Evolutionary conservation across 192 early-diverging fungal species (phyloP).

Genomic region (Chytriomyces hyalinus): DNA sequence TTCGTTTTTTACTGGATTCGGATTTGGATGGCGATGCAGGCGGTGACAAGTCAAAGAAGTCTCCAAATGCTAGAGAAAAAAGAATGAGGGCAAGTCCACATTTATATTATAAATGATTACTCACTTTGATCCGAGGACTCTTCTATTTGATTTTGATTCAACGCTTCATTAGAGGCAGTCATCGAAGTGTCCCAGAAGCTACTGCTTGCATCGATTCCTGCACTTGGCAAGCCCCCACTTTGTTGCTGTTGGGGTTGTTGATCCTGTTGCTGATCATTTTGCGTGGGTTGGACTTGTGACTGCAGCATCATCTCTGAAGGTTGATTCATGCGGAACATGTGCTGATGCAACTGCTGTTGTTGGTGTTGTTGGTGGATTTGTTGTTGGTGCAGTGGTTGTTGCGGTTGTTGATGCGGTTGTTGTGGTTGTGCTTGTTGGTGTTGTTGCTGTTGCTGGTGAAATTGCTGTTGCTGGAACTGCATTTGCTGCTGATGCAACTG

Average conservation of each 20-base stretch:
- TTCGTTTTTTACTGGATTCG: neutral
- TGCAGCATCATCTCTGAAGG: neutral
- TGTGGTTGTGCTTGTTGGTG: neutral
- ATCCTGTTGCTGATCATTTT: slow-evolving; percentile 2
- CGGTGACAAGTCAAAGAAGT: slow-evolving; percentile 2
- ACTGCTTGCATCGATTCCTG: neutral
- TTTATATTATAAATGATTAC: neutral
- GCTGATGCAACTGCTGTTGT: neutral
- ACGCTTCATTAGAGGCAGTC: neutral
- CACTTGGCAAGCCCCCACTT: neutral
- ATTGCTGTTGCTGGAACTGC: neutral
- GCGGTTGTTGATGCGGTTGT: neutral
- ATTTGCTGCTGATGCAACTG: neutral
- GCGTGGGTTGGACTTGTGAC: neutral
- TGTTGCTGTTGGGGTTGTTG: neutral
- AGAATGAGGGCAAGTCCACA: neutral
- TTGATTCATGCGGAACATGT: neutral
- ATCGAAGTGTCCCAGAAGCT: neutral
- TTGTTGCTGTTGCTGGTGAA: neutral
- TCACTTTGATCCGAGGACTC: neutral
- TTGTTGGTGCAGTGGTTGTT: neutral
- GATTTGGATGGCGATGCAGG: slow-evolving; percentile 2
- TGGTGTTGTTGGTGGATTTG: neutral
- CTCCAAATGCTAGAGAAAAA: neutral
- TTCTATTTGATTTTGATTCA: neutral